Conservation (phyloP, 2,329 filamentous ascomycete species). For the Coniella vitis region DNA sequence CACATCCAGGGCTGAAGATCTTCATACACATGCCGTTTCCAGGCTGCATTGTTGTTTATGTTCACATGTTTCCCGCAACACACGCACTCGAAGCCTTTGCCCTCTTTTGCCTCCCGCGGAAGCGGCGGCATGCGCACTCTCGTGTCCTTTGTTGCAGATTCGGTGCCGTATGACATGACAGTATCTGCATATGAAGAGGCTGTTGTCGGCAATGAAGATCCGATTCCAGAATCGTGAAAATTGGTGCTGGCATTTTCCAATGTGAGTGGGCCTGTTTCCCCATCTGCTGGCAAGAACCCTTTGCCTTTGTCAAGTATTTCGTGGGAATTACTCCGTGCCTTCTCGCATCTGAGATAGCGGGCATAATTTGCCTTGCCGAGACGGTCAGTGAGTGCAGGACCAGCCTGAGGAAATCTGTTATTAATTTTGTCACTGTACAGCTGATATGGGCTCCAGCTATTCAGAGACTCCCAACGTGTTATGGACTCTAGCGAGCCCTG, state of each 20-base stretch:
- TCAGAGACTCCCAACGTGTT: background rate
- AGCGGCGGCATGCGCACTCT: conserved; percentile 4
- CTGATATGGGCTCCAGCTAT: background rate
- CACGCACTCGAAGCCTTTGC: background rate
- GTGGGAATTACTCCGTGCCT: background rate
- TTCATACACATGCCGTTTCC: conserved; percentile 7
- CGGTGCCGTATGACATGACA: conserved; percentile 7
- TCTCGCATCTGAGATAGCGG: conserved; percentile 3
- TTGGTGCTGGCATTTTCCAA: background rate
- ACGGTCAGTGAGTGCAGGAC: background rate
- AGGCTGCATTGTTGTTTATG: background rate
- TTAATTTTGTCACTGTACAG: conserved; percentile 5
- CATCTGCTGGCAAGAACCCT: too few relatives aligned
- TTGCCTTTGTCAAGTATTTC: too few relatives aligned
- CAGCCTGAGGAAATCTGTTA: conserved; percentile 1
- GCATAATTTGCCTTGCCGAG: conserved; percentile 5
- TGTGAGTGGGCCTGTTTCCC: background rate
- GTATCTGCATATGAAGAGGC: conserved; percentile 6
- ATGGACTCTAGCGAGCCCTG: background rate
- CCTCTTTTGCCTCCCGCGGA: background rate
- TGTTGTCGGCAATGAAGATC: background rate
- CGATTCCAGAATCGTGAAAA: conserved; percentile 5
- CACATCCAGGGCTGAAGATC: conserved; percentile 10
- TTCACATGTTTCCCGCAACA: background rate
- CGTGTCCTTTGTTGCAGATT: background rate